A percentile compares a stretch with the other conserved stretches of the same genome.
These are phyloP conservation scores for Apiospora arundinis DNA, from an alignment of 2,329 filamentous ascomycete species.

Conservation along the genomic window DNA sequence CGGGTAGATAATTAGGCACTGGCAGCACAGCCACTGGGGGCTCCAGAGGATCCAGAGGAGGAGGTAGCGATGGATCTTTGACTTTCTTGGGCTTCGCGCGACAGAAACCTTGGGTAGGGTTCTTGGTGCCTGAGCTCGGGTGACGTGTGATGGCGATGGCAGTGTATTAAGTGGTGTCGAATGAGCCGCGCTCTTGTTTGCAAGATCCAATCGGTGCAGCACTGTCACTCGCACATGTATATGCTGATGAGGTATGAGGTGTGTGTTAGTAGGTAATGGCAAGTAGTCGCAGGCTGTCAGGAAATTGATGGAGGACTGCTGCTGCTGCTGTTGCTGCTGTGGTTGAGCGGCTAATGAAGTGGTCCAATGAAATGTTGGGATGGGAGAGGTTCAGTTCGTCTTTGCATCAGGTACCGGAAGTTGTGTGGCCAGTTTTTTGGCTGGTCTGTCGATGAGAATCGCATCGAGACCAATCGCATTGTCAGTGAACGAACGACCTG, in stretches of 20 bases:
- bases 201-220: constrained; percentile 4
- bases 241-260: constrained; percentile 5
- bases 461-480: constrained; percentile 17
- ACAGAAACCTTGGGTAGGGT: constrained; percentile 3
- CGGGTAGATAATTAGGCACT: constrained; percentile 6
- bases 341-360: neutral
- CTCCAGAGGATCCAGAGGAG: constrained; percentile 5
- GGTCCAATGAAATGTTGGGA: constrained; percentile 13
- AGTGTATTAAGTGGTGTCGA: neutral
- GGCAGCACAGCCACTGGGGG: constrained; percentile 12
- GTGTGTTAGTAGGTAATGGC: neutral
- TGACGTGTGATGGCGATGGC: constrained; percentile 9
- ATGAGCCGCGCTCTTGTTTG: neutral
- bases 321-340: neutral
- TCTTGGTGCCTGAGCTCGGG: constrained; percentile 15
- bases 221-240: neutral
- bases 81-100: constrained; percentile 18
- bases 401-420: constrained; percentile 13
- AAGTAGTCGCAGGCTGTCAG: neutral
- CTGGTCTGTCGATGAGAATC: constrained; percentile 18
- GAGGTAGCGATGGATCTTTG: constrained; percentile 13
- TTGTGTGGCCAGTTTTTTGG: constrained; percentile 3
- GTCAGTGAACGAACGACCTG: constrained; percentile 10
- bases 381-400: neutral
- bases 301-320: neutral